Conservation (phyloP, 2,329 filamentous ascomycete species). For the Ceratocystis destructans region DNA sequence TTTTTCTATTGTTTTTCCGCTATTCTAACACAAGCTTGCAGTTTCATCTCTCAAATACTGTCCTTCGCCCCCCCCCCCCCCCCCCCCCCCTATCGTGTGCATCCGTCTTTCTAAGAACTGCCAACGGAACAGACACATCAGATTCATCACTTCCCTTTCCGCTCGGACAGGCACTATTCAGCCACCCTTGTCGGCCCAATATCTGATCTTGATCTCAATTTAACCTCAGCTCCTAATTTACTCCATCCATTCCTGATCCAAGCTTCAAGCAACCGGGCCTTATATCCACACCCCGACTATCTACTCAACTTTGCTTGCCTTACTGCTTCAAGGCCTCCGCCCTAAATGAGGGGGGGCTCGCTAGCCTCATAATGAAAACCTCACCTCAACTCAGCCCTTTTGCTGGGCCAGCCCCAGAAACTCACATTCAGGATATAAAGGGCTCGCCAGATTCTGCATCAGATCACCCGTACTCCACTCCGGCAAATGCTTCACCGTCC, state of each 20-base stretch:
- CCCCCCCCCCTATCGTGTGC: neutral
- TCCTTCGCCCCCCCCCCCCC: neutral
- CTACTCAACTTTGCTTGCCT: neutral
- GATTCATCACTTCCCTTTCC: neutral
- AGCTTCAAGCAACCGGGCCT: neutral
- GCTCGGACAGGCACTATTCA: neutral
- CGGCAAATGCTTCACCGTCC: no score
- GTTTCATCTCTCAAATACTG: neutral
- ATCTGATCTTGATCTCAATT: neutral
- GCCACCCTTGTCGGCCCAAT: neutral
- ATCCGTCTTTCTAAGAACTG: neutral
- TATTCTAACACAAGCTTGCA: neutral
- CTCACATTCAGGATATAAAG: neutral
- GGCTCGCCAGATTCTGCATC: neutral
- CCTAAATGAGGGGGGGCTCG: neutral
- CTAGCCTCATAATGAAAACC: neutral
- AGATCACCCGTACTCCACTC: no score
- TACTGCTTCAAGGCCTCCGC: neutral
- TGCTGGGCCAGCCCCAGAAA: neutral
- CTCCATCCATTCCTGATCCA: no score
- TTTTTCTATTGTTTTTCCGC: neutral
- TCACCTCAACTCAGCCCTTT: neutral
- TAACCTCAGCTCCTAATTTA: neutral
- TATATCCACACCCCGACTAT: neutral
- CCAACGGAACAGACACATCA: neutral